Percentiles rank a stretch among this genome's conserved stretches.
Conservation (phyloP, 129 eudicot species). For the Heracleum sosnowskyi region DNA sequence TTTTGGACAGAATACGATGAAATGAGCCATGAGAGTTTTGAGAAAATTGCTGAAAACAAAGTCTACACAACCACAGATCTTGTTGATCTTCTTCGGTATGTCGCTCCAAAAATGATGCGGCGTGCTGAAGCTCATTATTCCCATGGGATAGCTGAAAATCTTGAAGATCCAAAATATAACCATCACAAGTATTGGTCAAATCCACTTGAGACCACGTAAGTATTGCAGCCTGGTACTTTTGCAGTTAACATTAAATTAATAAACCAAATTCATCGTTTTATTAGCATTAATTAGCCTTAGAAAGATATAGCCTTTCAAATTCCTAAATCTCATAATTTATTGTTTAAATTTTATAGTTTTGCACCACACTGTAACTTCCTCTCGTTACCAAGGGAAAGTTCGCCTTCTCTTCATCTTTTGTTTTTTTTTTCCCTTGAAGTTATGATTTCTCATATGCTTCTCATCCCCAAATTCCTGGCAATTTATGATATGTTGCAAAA, state of each 20-base stretch:
- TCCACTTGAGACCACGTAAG: conserved; percentile 92
- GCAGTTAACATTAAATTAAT: not conserved
- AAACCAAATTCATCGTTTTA: not conserved
- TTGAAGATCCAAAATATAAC: conserved; percentile 70
- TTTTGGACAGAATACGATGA: conserved; percentile 73
- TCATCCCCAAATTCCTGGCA: not conserved
- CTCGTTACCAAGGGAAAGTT: not conserved
- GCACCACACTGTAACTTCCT: not conserved
- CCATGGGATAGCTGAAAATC: conserved; percentile 73
- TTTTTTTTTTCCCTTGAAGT: not conserved
- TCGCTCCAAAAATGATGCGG: conserved; percentile 81
- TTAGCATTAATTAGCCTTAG: not conserved
- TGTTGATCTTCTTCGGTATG: conserved; percentile 56
- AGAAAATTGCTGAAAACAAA: conserved; percentile 45
- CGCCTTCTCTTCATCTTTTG: not conserved
- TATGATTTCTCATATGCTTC: not conserved
- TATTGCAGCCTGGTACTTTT: not conserved
- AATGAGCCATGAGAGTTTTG: conserved; percentile 45
- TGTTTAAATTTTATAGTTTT: not conserved
- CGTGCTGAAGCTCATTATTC: conserved; percentile 88
- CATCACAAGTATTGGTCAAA: conserved; percentile 96
- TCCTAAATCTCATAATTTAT: not conserved
- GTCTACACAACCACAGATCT: conserved; percentile 59
- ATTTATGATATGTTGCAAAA: not conserved
- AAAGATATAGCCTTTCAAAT: not conserved